Conservation (phyloP, 352 stramenopile genomes). For the Peronosclerospora sorghi region DNA sequence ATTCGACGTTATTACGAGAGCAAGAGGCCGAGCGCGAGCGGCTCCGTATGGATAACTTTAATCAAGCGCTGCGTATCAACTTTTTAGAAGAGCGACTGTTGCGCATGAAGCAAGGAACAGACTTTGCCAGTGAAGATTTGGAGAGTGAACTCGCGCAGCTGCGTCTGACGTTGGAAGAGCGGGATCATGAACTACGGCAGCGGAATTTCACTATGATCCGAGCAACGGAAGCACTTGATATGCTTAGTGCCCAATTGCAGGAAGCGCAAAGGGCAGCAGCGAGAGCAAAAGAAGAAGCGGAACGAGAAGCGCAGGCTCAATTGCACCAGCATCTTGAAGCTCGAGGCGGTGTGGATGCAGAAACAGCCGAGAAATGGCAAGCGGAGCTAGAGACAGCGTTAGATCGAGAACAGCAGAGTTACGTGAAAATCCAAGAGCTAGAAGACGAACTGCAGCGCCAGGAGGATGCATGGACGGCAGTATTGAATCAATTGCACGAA, state of each 20-base stretch:
- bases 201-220: constrained; percentile 47
- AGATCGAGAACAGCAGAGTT: too few relatives aligned
- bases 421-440: constrained; percentile 19
- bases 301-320: constrained; percentile 19
- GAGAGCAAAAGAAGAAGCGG: constrained; percentile 14
- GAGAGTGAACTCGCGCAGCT: constrained; percentile 52
- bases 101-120: constrained; percentile 46
- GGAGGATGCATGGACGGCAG: too few relatives aligned
- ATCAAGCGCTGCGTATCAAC: constrained; percentile 54
- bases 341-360: constrained; percentile 20
- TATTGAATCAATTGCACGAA: constrained; percentile 31
- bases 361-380: too few relatives aligned
- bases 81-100: constrained; percentile 58
- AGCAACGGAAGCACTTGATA: constrained; percentile 44
- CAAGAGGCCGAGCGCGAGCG: constrained; percentile 46
- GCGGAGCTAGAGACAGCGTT: too few relatives aligned
- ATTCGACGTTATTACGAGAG: too few relatives aligned
- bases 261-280: constrained; percentile 25
- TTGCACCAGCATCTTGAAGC: constrained; percentile 20
- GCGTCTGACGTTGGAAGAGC: constrained; percentile 33
- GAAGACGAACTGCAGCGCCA: too few relatives aligned
- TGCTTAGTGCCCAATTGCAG: constrained; percentile 34
- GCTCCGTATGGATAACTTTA: constrained; percentile 65
- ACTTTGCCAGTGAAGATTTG: constrained; percentile 46
- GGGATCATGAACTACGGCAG: too few relatives aligned